phyloP scores from a whole-genome alignment of 768 basidiomycete genomes.

The Pisolithus orientalis region DNA sequence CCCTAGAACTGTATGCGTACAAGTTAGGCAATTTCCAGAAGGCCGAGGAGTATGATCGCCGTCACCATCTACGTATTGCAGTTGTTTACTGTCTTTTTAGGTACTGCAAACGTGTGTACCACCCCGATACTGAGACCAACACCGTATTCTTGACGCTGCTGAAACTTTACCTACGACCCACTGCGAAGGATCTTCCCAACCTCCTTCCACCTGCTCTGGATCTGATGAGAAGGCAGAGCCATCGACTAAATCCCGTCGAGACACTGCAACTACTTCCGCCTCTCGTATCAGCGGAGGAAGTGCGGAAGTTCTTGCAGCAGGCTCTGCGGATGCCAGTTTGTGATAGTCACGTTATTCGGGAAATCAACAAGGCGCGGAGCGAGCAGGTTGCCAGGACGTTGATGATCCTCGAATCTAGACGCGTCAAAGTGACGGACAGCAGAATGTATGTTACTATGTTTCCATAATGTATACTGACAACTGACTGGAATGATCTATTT shows the following conservation, averaged over 20 bases:
- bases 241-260: conserved; percentile 74
- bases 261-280: conserved; percentile 87
- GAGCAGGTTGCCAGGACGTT: conserved; percentile 71
- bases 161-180: conserved; percentile 80
- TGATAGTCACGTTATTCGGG: conserved; percentile 62
- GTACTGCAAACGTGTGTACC: conserved; percentile 84
- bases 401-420: conserved; percentile 69
- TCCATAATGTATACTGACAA: neutral
- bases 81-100: conserved; percentile 33
- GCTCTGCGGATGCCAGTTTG: conserved; percentile 60
- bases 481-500: conserved; percentile 2
- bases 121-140: conserved; percentile 45
- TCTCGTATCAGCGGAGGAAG: conserved; percentile 76
- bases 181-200: conserved; percentile 41
- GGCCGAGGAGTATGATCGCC: conserved; percentile 75
- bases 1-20: conserved; percentile 93
- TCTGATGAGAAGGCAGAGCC: conserved; percentile 81
- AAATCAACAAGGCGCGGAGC: conserved; percentile 66
- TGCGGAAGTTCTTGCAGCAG: conserved; percentile 72
- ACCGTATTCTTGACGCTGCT: conserved; percentile 81
- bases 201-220: conserved; percentile 78
- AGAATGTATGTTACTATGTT: conserved; percentile 65
- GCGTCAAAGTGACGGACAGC: conserved; percentile 87
- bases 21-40: conserved; percentile 75
- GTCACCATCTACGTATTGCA: neutral